Base-by-base conservation (phyloP, 495 filamentous ascomycete genomes). In the Hypoxylon intermedium region DNA sequence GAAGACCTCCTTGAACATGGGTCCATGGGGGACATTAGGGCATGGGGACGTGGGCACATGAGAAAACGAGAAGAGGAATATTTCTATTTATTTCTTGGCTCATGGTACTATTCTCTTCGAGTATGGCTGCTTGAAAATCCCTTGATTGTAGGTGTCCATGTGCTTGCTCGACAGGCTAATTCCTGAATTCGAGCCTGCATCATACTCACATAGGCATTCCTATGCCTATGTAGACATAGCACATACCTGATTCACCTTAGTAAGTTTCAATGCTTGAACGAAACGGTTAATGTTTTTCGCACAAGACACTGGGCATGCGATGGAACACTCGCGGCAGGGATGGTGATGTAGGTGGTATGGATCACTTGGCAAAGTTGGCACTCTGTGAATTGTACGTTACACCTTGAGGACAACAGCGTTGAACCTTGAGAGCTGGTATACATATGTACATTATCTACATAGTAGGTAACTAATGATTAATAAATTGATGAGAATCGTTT, bases 321-420 rank as follows among this genome's bases (percentile, higher is more conserved):
- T 65, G 54, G 61, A 65, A 65, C 61, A 34, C 45, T 42, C 24
- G 37, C 7, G 28, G 36, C 57, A 65, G 44, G 57, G 55, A 57
- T 60, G 41, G 21, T 61, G 57, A 65, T 65, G 56, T 65, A 65
- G 53, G 60, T 58, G 37, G 60, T 53, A 59, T 65, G 44, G 61
- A 59, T 65, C 61, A 59, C 54, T 59, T 65, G 55, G 49, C 60
- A 38, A 41, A 45, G 42, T 53, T 58, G 43, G 49, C 54, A 36
- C 38, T 48, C 33, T 52, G 34, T 34, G 47, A 58, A 30, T 38
- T 54, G 44, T 65, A 65, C 36, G n/a, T 36, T 26, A 34, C 46
- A 53, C 53, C 53, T 63, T 58, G 47, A 58, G 48, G 38, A 58
- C 54, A 44, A n/a, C n/a, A n/a, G n/a, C n/a, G n/a, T n/a, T n/a